phyloP scores from a whole-genome alignment of 2,329 filamentous ascomycete species.

The Simplicillium aogashimaense region DNA sequence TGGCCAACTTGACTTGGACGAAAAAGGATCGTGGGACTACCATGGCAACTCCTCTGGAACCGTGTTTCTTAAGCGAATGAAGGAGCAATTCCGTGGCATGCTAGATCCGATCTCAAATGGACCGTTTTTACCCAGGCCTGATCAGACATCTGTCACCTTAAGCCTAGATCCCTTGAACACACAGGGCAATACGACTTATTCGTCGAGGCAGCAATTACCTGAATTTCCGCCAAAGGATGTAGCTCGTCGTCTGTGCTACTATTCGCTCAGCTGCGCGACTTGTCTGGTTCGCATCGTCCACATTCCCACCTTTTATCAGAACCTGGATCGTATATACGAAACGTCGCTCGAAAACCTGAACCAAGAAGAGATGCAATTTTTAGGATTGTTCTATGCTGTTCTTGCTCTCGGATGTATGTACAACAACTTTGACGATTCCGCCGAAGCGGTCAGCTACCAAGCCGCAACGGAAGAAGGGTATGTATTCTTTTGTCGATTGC shows the following conservation, averaged over 20 bases:
- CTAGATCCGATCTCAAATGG: constrained; percentile 54
- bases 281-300: constrained; percentile 64
- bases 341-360: constrained; percentile 51
- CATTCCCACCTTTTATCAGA: constrained; percentile 68
- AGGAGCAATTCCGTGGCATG: constrained; percentile 74
- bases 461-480: constrained; percentile 47
- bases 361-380: constrained; percentile 55
- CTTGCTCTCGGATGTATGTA: constrained; percentile 69
- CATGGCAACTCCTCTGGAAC: constrained; percentile 87
- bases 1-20: constrained; percentile 83
- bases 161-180: constrained; percentile 62
- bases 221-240: constrained; percentile 60
- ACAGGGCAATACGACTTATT: constrained; percentile 54
- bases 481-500: constrained; percentile 9
- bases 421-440: constrained; percentile 42
- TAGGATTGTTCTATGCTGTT: constrained; percentile 62
- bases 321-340: constrained; percentile 70
- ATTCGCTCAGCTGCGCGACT: constrained; percentile 46
- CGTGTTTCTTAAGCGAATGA: constrained; percentile 78
- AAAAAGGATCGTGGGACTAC: constrained; percentile 89
- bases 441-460: constrained; percentile 39
- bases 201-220: constrained; percentile 40
- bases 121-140: constrained; percentile 45
- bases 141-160: constrained; percentile 36
- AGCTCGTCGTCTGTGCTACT: constrained; percentile 42